Evolutionary conservation across 23 red algal species (phyloP), one percentile per base, ranked within the genome.

Genomic region (Agarophyton chilense): DNA sequence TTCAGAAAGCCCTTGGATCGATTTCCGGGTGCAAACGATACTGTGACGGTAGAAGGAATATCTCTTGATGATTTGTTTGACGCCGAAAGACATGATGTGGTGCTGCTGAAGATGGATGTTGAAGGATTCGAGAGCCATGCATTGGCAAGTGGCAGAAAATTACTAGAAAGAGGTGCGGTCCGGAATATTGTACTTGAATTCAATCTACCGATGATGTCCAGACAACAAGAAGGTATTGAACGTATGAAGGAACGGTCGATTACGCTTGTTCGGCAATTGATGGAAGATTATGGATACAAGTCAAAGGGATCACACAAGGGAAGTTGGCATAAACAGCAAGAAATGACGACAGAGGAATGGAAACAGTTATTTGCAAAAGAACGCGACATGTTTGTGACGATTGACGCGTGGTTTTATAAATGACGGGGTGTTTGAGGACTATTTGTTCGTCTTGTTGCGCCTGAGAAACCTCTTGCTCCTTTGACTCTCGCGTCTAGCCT

Each of bases 401-500:
- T 74, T 47, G 68, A 74, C 41, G 68, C 41, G 21, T 47, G 40
- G 68, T 47, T 74, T 74, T 74, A 74, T 33, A 74, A 74, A 31
- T 47, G 43, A 49, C 19, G 19, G 8, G n/a, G 19, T 61, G 19
- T 6, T 61, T 61, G 5, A 50, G 24, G 45, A 22, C 47, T 42
- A 86, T 26, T 86, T 86, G 22, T 66, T 47, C n/a, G 60, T 36
- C 50, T 89, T 79, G 72, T 89, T 89, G 35, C 71, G 67, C 51
- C 82, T 91, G 32, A 96, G 72, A 78, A 92, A 96, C 45, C 94
- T 82, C 56, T 82, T 87, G 81, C 71, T 88, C 13, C 94, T 70
- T 61, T 92, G 71, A 39, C 75, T 64, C 49, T 93, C 77, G 39
- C 96, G 72, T 71, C 82, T 55, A 40, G 97, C 79, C 64, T 87